A percentile compares a stretch with the other conserved stretches of the same genome.
phyloP scores from a whole-genome alignment of 2,329 filamentous ascomycete species.

The Fusarium papillatum region DNA sequence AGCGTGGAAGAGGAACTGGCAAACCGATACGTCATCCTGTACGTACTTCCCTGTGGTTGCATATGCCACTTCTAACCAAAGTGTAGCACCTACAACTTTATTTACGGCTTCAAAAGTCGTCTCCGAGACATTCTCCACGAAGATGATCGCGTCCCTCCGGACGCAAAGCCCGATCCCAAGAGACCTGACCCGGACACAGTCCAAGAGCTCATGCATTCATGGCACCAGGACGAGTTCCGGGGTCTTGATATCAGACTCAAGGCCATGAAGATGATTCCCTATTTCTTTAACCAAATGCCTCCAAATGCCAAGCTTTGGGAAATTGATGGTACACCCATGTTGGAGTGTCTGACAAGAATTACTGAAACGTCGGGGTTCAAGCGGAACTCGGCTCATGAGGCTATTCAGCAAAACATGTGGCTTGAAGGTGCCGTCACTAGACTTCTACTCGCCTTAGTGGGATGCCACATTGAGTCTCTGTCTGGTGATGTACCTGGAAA shows the following conservation, averaged over 20 bases:
- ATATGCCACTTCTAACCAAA: not conserved
- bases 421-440: constrained; percentile 33
- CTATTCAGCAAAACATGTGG: constrained; percentile 22
- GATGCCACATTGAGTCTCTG: constrained; percentile 27
- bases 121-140: constrained; percentile 24
- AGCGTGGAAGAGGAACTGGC: constrained; percentile 33
- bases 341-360: constrained; percentile 17
- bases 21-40: constrained; percentile 36
- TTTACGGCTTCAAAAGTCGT: constrained; percentile 39
- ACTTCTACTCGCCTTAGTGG: constrained; percentile 27
- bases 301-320: constrained; percentile 9
- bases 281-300: constrained; percentile 28
- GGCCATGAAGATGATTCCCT: constrained; percentile 29
- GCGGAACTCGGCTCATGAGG: not conserved
- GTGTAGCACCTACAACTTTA: constrained; percentile 34
- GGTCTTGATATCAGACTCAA: constrained; percentile 25
- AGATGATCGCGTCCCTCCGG: not conserved
- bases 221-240: constrained; percentile 28
- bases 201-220: constrained; percentile 25
- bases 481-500: not conserved
- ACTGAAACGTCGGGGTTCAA: constrained; percentile 11
- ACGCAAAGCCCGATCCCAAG: not conserved
- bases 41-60: not conserved
- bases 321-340: constrained; percentile 13
- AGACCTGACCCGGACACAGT: not conserved